phyloP scores from a whole-genome alignment of 1,284 basidiomycete genomes.

The Fomitopsis schrenkii region DNA sequence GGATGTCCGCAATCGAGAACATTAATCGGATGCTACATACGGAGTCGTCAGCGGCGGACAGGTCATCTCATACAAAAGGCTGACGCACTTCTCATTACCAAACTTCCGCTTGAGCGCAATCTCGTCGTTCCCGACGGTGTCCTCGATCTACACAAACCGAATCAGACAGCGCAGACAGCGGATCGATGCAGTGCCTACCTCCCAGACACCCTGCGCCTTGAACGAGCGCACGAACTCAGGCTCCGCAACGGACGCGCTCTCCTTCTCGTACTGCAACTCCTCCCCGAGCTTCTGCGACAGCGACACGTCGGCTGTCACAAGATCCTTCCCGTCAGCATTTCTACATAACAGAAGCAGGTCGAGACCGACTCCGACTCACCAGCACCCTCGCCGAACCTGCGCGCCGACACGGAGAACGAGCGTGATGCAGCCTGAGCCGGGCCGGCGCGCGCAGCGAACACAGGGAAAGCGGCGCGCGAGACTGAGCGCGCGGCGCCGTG shows the following conservation, averaged over 20 bases:
- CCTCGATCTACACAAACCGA: slow-evolving; percentile 53
- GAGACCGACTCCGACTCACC: slow-evolving; percentile 51
- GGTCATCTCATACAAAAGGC: neutral
- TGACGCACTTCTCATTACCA: slow-evolving; percentile 85
- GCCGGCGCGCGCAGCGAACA: slow-evolving; percentile 21
- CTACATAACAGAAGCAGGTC: neutral
- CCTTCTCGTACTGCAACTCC: slow-evolving; percentile 85
- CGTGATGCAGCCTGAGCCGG: slow-evolving; percentile 27
- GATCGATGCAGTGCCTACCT: slow-evolving; percentile 37
- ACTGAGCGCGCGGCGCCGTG: slow-evolving; percentile 26
- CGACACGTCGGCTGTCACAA: slow-evolving; percentile 61
- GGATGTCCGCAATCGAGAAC: slow-evolving; percentile 82
- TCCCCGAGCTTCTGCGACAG: slow-evolving; percentile 76
- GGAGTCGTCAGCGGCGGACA: neutral
- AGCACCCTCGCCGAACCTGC: slow-evolving; percentile 55
- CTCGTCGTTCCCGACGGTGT: slow-evolving; percentile 77
- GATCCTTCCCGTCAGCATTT: slow-evolving; percentile 6
- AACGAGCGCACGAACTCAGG: slow-evolving; percentile 83
- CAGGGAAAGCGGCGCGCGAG: slow-evolving; percentile 19
- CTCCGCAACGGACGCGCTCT: slow-evolving; percentile 45
- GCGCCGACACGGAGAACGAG: slow-evolving; percentile 54
- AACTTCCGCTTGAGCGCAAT: slow-evolving; percentile 80
- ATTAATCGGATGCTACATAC: slow-evolving; percentile 66
- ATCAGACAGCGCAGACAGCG: neutral
- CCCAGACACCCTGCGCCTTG: slow-evolving; percentile 75